These are phyloP conservation scores for Phytophthora brassicae DNA, from an alignment of 352 stramenopile species.

Conservation along the genomic window DNA sequence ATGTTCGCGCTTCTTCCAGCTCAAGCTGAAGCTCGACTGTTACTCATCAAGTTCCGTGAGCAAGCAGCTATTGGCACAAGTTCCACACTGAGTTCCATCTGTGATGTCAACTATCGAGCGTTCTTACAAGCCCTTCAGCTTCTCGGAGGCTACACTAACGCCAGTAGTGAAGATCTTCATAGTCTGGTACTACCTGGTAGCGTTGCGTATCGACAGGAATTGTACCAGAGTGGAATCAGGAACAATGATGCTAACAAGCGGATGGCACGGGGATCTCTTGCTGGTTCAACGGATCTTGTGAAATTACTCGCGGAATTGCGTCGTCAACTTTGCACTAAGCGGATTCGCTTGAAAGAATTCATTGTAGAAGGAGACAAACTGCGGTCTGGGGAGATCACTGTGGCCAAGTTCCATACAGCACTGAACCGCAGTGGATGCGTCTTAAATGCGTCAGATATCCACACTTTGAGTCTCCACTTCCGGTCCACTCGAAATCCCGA, in stretches of 20 bases:
- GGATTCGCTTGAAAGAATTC: slow-evolving; percentile 85
- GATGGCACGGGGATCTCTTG: slow-evolving; percentile 29
- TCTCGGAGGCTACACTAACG: slow-evolving; percentile 26
- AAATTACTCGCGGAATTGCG: slow-evolving; percentile 61
- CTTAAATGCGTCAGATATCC: slow-evolving; percentile 61
- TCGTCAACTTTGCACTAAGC: slow-evolving; percentile 60
- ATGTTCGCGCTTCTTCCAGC: slow-evolving; percentile 68
- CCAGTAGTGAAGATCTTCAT: slow-evolving; percentile 21
- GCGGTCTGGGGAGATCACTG: slow-evolving; percentile 75
- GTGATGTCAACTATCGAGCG: slow-evolving; percentile 84
- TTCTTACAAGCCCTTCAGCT: slow-evolving; percentile 71
- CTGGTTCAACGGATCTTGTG: slow-evolving; percentile 31
- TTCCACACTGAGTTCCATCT: slow-evolving; percentile 65
- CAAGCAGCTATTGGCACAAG: slow-evolving; percentile 42
- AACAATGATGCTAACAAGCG: slow-evolving; percentile 36
- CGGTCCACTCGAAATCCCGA: slow-evolving; percentile 56
- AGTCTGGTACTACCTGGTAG: slow-evolving; percentile 45
- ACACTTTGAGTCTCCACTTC: slow-evolving; percentile 67
- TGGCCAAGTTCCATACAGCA: slow-evolving; percentile 86
- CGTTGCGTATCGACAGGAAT: slow-evolving; percentile 60
- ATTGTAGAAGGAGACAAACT: slow-evolving; percentile 79
- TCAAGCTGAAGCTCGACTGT: slow-evolving; percentile 46
- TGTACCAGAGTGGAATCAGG: slow-evolving; percentile 43
- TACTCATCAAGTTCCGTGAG: slow-evolving; percentile 82
- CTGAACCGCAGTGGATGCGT: slow-evolving; percentile 80